Percentiles rank a stretch among this genome's conserved stretches.
Conservation (phyloP, 805 yeast genomes). For the Diddensiella transvaalensis region DNA sequence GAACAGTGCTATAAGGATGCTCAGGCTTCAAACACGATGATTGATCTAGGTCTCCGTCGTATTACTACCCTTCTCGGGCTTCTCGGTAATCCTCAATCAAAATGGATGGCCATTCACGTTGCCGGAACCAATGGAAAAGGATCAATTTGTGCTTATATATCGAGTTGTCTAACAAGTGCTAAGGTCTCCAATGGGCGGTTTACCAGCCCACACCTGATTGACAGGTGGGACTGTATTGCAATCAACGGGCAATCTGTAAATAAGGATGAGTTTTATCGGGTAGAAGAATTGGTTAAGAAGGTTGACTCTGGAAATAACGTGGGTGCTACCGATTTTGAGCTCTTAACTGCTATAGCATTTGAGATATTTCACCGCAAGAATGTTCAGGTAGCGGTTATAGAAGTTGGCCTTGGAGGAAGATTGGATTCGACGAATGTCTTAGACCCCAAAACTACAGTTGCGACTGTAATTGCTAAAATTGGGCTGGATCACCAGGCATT, state of each 20-base stretch:
- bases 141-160: slow-evolving; percentile 78
- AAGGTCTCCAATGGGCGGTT: slow-evolving; percentile 64
- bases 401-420: slow-evolving; percentile 91
- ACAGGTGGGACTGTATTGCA: slow-evolving; percentile 70
- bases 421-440: slow-evolving; percentile 82
- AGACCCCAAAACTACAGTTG: slow-evolving; percentile 42
- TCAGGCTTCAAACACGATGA: too few relatives aligned
- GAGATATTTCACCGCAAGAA: slow-evolving; percentile 58
- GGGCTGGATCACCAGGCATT: slow-evolving; percentile 81
- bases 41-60: slow-evolving; percentile 58
- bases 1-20: too few relatives aligned
- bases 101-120: slow-evolving; percentile 71
- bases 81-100: slow-evolving; percentile 67
- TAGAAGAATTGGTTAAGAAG: slow-evolving; percentile 41
- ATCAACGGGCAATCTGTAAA: slow-evolving; percentile 60
- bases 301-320: slow-evolving; percentile 42
- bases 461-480: slow-evolving; percentile 76
- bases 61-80: slow-evolving; percentile 42
- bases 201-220: slow-evolving; percentile 81
- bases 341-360: slow-evolving; percentile 81
- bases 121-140: slow-evolving; percentile 99
- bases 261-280: slow-evolving; percentile 40
- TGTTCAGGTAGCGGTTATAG: slow-evolving; percentile 78
- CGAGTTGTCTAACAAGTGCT: slow-evolving; percentile 54
- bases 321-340: slow-evolving; percentile 84